These are phyloP conservation scores for Hypericum androsaemum DNA, from an alignment of 345 rosid genomes.

Conservation along the genomic window DNA sequence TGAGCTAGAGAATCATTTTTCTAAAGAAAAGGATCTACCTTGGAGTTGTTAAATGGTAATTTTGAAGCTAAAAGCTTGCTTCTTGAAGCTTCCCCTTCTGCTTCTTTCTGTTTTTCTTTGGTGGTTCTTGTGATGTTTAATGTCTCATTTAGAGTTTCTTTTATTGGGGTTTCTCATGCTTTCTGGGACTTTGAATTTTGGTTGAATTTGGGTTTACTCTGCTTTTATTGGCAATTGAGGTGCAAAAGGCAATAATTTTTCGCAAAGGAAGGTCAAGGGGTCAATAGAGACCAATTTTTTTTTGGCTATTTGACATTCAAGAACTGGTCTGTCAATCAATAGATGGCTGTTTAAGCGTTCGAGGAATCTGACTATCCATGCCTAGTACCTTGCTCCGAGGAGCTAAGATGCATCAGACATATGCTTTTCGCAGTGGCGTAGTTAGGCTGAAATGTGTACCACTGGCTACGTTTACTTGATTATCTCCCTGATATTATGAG, in stretches of 20 bases:
- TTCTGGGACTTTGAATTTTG: not conserved
- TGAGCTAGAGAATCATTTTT: conserved; percentile 4
- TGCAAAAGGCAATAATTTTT: too few relatives aligned
- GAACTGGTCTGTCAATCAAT: not conserved
- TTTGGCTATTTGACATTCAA: not conserved
- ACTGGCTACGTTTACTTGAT: not conserved
- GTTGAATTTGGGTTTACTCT: conserved; percentile 3
- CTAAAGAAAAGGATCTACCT: not conserved
- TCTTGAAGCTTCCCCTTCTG: not conserved
- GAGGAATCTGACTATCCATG: too few relatives aligned
- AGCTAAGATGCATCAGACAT: too few relatives aligned
- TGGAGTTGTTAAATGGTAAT: conserved; percentile 11
- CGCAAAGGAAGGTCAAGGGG: not conserved
- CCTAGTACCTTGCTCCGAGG: too few relatives aligned
- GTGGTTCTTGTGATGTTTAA: not conserved
- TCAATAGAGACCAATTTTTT: not conserved
- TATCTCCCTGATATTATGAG: conserved; percentile 8
- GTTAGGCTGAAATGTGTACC: too few relatives aligned
- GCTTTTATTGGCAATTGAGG: not conserved
- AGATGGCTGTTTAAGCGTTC: too few relatives aligned
- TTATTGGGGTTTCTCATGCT: not conserved
- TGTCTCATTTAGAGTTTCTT: not conserved
- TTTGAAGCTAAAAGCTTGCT: not conserved
- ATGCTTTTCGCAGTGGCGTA: too few relatives aligned
- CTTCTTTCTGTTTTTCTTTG: not conserved